Evolutionary conservation across 148 eudicot genomes (phyloP).

Genomic region (Rhododendron williamsianum): DNA sequence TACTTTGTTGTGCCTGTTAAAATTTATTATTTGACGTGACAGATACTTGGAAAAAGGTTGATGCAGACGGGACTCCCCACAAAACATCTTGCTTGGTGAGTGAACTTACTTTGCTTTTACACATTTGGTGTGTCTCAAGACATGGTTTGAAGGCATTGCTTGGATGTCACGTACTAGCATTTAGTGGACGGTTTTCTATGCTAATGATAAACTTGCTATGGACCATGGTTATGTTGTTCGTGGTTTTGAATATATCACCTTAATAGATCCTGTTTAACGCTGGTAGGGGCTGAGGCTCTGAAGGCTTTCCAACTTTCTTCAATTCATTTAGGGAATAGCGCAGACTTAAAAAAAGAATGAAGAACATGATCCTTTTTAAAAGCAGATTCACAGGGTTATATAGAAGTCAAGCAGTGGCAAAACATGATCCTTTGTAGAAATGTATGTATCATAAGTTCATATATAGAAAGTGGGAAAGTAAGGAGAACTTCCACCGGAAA

Average conservation of each 20-base stretch:
- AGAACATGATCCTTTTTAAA: neutral
- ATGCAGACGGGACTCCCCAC: constrained; percentile 14
- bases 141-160: neutral
- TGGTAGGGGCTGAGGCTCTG: too few species aligned
- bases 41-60: constrained; percentile 46
- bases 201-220: neutral
- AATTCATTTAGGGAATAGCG: too few species aligned
- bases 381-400: neutral
- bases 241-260: neutral
- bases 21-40: constrained; percentile 71
- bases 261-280: neutral
- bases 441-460: neutral
- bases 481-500: neutral
- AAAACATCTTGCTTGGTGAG: constrained; percentile 59
- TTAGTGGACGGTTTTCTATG: neutral
- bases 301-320: too few species aligned
- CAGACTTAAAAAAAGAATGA: neutral
- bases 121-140: neutral
- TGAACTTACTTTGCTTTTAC: neutral
- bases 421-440: neutral
- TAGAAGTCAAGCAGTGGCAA: neutral
- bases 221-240: neutral
- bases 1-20: constrained; percentile 56
- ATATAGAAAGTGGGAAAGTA: neutral
- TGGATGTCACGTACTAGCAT: neutral